A percentile compares a stretch with the other conserved stretches of the same genome.
Evolutionary conservation across 164 flowering plant genomes (phyloP).

Genomic region (Cinnamomum micranthum): DNA sequence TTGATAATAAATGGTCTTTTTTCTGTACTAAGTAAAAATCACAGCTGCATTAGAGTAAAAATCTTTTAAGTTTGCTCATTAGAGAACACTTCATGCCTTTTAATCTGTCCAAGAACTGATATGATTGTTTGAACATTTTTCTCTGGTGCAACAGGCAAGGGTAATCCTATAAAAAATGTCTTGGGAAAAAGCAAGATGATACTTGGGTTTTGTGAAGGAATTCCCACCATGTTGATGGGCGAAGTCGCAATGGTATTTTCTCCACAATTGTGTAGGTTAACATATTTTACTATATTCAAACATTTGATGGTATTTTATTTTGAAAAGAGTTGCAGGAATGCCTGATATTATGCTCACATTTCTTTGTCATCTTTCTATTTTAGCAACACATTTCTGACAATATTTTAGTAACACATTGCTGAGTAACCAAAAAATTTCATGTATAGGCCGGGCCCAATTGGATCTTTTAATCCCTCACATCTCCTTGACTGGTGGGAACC

Average conservation of each 20-base stretch:
- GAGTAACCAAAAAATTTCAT: no score
- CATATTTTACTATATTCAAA: background rate
- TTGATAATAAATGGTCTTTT: background rate
- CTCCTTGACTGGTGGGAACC: no score
- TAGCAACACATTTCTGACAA: no score
- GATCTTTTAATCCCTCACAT: no score
- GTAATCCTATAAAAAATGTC: constrained; percentile 60
- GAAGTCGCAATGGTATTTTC: constrained; percentile 87
- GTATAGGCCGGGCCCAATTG: no score
- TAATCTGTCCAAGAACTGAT: background rate
- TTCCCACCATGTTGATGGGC: constrained; percentile 90
- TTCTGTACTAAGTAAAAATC: background rate
- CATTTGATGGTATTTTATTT: no score
- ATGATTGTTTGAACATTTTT: constrained; percentile 2
- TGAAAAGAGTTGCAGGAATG: background rate
- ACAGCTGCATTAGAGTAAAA: background rate
- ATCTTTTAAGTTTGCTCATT: background rate
- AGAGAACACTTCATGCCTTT: background rate
- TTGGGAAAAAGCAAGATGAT: constrained; percentile 92
- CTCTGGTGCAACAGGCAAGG: constrained; percentile 52
- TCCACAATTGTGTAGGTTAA: background rate
- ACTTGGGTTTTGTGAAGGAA: constrained; percentile 82
- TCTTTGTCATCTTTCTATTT: background rate
- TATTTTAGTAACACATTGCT: no score
- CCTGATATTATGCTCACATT: background rate